Percentiles rank a stretch among this genome's conserved stretches.
Conservation (phyloP, 768 basidiomycete genomes). For the Mycena latifolia region DNA sequence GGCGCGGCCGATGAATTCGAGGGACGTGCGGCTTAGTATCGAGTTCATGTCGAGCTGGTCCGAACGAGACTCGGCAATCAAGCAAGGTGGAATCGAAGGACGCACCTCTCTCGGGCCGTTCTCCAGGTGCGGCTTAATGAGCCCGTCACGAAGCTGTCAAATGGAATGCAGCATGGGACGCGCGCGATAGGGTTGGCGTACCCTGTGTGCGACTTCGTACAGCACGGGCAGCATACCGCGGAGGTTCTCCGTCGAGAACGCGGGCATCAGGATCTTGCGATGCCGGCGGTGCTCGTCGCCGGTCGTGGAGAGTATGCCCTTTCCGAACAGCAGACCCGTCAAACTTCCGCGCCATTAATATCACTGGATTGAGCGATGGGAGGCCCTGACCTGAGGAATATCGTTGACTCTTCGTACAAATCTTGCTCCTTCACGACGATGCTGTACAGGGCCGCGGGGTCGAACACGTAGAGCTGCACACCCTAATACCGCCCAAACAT, state of each 20-base stretch:
- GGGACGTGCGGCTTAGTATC: not conserved
- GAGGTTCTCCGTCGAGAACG: conserved; percentile 20
- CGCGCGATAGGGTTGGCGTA: not conserved
- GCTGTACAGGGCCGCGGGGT: conserved; percentile 59
- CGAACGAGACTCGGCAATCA: not conserved
- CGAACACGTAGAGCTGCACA: conserved; percentile 53
- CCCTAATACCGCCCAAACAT: conserved; percentile 41
- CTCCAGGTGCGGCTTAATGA: conserved; percentile 13
- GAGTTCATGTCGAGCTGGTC: conserved; percentile 25
- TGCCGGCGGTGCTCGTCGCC: conserved; percentile 27
- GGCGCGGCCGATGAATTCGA: too few species aligned
- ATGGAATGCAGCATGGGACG: not conserved
- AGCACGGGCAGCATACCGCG: conserved; percentile 24
- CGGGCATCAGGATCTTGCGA: conserved; percentile 27
- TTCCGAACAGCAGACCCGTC: conserved; percentile 25
- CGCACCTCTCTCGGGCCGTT: not conserved
- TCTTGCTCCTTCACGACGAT: conserved; percentile 56
- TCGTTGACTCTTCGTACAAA: conserved; percentile 16
- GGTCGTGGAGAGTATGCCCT: conserved; percentile 23
- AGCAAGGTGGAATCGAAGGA: too few species aligned
- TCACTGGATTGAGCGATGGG: not conserved
- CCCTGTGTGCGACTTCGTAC: conserved; percentile 25
- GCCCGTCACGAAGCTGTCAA: conserved; percentile 18
- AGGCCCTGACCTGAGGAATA: conserved; percentile 18
- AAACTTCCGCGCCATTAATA: conserved; percentile 6